phyloP scores from a whole-genome alignment of 2,329 filamentous ascomycete species.

The Teratosphaeria zuluensis region DNA sequence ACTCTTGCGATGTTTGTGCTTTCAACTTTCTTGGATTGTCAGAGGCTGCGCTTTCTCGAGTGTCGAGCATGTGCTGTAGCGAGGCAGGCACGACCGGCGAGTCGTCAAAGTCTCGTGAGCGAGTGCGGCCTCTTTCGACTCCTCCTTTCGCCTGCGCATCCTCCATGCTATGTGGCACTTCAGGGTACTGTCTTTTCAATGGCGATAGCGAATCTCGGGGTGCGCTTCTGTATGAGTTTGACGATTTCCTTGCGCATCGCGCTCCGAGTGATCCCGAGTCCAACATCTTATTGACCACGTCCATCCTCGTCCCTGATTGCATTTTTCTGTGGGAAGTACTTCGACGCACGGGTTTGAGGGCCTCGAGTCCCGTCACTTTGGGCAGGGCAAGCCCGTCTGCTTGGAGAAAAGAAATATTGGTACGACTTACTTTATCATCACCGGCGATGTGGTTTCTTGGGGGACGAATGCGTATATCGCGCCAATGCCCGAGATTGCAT shows the following conservation, averaged over 20 bases:
- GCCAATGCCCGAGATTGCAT: neutral
- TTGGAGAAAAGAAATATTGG: neutral
- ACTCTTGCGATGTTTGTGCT: neutral
- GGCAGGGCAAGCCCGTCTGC: neutral
- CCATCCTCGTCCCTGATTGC: slow-evolving; percentile 9
- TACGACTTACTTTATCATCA: neutral
- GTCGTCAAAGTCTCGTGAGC: neutral
- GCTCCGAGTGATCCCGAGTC: neutral
- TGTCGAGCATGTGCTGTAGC: neutral
- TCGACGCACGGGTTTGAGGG: neutral
- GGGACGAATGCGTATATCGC: neutral
- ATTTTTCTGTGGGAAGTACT: neutral
- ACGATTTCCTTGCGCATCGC: neutral
- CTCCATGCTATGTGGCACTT: neutral
- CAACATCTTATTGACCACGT: slow-evolving; percentile 9
- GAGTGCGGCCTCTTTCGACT: neutral
- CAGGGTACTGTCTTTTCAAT: neutral
- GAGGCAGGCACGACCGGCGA: neutral
- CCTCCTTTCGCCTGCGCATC: neutral
- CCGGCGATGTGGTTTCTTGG: neutral
- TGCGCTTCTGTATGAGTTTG: neutral
- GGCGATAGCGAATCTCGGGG: slow-evolving; percentile 11
- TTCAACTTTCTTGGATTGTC: neutral
- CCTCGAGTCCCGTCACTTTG: neutral
- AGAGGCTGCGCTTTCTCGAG: neutral